Base-by-base conservation (phyloP, 345 rosid species). In the Trapa bicornis region DNA sequence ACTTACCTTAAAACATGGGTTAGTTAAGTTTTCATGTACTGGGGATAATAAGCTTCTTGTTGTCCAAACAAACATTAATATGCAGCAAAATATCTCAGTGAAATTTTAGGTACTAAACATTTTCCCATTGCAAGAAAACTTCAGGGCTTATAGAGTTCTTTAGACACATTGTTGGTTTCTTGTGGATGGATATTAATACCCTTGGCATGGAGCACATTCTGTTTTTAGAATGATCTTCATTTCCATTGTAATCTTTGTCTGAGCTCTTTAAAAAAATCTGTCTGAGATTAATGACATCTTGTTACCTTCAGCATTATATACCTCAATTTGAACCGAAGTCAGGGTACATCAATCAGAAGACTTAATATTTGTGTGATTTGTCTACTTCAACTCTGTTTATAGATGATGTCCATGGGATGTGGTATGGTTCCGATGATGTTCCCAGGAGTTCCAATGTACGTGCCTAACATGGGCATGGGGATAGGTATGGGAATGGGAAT, bases 361-460 rank as follows among this genome's bases (percentile, higher is more conserved):
- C 22, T n/a, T 4, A 54, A 7, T 54, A 54, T 8, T 6, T 5
- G n/a, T 8, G 6, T 12, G 22, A n/a, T 54, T n/a, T 10, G 32
- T 54, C 37, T 14, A 12, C 38, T 74, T 85, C 82, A 54, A 80
- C 7, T 81, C 83, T 79, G 78, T 66, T 67, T 73, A 73, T 80
- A 89, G 94, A 83, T 86, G 85, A 90, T 90, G 95, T 90, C 95
- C 74, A 82, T 87, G 92, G 90, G 95, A 77, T 86, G 92, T 60
- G 77, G 97, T 70, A 75, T 87, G 84, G 84, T 82, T 52, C 92
- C 92, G 0, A 83, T 85, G 92, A 85, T 83, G 87, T 89, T 77
- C 74, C 84, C 91, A 0, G 85, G 91, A 1, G 75, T 85, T 74
- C 89, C 70, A 71, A 76, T 63, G 56, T 78, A 75, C 47, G 17